Conservation (phyloP, 1,139 yeast genomes). For the Blastobotrys petasosporus region DNA sequence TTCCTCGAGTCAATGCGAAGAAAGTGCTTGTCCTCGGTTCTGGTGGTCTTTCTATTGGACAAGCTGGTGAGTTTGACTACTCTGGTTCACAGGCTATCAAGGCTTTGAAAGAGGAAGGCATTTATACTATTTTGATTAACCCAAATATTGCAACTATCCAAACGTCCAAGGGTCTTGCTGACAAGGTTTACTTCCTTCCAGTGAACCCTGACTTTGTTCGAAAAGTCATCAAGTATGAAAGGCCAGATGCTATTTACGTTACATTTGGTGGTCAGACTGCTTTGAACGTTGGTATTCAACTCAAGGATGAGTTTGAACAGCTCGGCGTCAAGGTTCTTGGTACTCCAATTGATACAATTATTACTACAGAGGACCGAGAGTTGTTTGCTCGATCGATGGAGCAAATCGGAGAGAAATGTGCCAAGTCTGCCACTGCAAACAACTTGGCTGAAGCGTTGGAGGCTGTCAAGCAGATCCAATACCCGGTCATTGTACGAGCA, state of each 20-base stretch:
- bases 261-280: slow-evolving; percentile 99
- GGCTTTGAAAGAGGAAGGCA: slow-evolving; percentile 96
- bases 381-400: slow-evolving; percentile 91
- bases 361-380: slow-evolving; percentile 97
- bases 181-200: slow-evolving; percentile 93
- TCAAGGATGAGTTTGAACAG: slow-evolving; percentile 89
- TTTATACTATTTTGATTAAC: slow-evolving; percentile 88
- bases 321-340: slow-evolving; percentile 94
- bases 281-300: slow-evolving; percentile 85
- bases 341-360: slow-evolving; percentile 91
- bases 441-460: slow-evolving; percentile 71
- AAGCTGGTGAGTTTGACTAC: slow-evolving; percentile 99
- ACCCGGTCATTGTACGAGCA: slow-evolving; percentile 95
- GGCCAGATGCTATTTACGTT: slow-evolving; percentile 94
- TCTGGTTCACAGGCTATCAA: slow-evolving; percentile 79
- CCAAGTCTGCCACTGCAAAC: slow-evolving; percentile 81
- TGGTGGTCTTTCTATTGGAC: slow-evolving; percentile 98
- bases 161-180: slow-evolving; percentile 96
- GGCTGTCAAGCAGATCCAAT: slow-evolving; percentile 85
- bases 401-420: slow-evolving; percentile 91
- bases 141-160: slow-evolving; percentile 99
- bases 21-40: slow-evolving; percentile 96
- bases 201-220: slow-evolving; percentile 95
- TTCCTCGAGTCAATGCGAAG: slow-evolving; percentile 77
- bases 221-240: slow-evolving; percentile 88